Percentiles rank a stretch among this genome's conserved stretches.
phyloP scores from a whole-genome alignment of 768 basidiomycete genomes.

The Pulveroboletus ravenelii region DNA sequence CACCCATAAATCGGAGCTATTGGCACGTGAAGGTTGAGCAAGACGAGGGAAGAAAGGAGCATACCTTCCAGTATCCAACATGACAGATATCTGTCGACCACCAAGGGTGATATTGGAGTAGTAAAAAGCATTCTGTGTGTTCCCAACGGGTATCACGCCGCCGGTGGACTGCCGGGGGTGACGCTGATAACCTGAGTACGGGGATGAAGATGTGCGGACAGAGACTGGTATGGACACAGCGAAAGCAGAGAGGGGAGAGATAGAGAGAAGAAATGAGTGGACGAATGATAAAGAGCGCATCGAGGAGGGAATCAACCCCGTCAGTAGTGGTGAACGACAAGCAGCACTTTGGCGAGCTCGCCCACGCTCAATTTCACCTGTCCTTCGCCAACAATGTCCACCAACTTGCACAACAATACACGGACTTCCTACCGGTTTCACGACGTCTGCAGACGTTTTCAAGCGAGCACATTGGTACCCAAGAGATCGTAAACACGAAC shows the following conservation, averaged over 20 bases:
- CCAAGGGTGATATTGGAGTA: constrained; percentile 67
- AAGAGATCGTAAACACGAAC: background rate
- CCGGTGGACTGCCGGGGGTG: constrained; percentile 22
- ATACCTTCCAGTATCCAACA: constrained; percentile 77
- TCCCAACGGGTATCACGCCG: constrained; percentile 43
- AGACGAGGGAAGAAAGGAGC: background rate
- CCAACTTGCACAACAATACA: background rate
- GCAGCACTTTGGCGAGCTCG: background rate
- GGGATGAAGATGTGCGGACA: constrained; percentile 13
- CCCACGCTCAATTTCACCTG: background rate
- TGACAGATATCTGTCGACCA: constrained; percentile 50
- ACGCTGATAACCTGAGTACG: background rate
- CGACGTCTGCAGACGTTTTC: background rate
- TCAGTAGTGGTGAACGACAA: too few species aligned
- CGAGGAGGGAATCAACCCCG: background rate
- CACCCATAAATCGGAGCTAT: constrained; percentile 77
- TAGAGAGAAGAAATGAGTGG: constrained; percentile 20
- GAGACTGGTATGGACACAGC: constrained; percentile 33
- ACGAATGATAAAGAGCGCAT: constrained; percentile 24
- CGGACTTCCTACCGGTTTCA: too few species aligned
- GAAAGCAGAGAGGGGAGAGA: constrained; percentile 15
- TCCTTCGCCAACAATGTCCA: background rate
- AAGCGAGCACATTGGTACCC: background rate
- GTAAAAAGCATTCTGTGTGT: constrained; percentile 72
- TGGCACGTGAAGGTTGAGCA: background rate